A percentile compares a stretch with the other conserved stretches of the same genome.
Conservation (phyloP, 768 basidiomycete species). For the Strobilomyces confusus region DNA sequence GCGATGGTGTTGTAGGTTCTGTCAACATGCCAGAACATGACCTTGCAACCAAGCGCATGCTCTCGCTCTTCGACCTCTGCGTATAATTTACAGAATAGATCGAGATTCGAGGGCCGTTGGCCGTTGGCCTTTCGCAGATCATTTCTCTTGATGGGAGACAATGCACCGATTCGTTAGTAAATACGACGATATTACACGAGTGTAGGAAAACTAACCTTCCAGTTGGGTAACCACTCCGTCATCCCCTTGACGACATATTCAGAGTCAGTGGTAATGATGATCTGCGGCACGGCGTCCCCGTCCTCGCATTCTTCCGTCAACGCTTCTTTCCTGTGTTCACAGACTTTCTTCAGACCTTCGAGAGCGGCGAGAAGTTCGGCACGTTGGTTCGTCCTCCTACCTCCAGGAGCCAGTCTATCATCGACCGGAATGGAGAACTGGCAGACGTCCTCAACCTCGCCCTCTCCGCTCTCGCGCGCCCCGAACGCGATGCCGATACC, state of each 20-base stretch:
- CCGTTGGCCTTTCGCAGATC: neutral
- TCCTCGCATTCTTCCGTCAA: neutral
- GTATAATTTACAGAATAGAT: conserved; percentile 4
- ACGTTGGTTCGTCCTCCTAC: conserved; percentile 28
- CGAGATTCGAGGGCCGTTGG: conserved; percentile 3
- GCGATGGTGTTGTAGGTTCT: conserved; percentile 24
- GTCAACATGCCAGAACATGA: conserved; percentile 26
- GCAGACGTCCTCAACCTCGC: neutral
- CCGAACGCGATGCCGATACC: conserved; percentile 8
- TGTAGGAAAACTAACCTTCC: conserved; percentile 21
- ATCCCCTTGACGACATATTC: conserved; percentile 35
- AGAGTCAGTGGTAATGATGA: conserved; percentile 30
- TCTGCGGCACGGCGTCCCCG: neutral
- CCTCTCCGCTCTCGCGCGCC: too few species aligned
- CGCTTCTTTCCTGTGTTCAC: conserved; percentile 19
- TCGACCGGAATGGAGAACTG: conserved; percentile 20
- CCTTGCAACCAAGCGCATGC: neutral
- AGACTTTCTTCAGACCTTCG: conserved; percentile 25
- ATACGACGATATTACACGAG: neutral
- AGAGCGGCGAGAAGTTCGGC: conserved; percentile 31
- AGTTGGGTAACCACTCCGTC: conserved; percentile 31
- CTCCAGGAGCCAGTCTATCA: conserved; percentile 17
- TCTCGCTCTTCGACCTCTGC: neutral
- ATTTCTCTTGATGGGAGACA: neutral
- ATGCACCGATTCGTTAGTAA: neutral